phyloP scores from a whole-genome alignment of 1,284 basidiomycete species.

The Apiotrichum gracile region DNA sequence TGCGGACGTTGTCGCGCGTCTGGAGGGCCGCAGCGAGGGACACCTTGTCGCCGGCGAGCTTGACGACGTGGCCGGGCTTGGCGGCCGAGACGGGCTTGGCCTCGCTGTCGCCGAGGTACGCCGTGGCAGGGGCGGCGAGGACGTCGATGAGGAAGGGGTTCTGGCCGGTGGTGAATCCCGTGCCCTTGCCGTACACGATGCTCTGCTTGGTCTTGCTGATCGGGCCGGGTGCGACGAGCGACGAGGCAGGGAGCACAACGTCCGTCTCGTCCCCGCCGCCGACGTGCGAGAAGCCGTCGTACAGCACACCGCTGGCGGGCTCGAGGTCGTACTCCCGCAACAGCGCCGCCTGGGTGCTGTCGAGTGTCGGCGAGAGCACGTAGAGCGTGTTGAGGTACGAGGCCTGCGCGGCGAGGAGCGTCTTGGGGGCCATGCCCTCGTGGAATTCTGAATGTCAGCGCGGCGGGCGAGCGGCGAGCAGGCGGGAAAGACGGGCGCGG shows the following conservation, averaged over 20 bases:
- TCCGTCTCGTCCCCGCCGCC: slow-evolving; percentile 6
- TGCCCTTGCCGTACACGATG: slow-evolving; percentile 11
- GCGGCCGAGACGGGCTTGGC: slow-evolving; percentile 56
- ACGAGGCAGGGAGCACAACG: slow-evolving; percentile 57
- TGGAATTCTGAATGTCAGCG: slow-evolving; percentile 6
- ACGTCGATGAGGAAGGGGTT: slow-evolving; percentile 81
- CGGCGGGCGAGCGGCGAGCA: slow-evolving; percentile 50
- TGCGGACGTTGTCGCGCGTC: slow-evolving; percentile 67
- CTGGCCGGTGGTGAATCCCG: slow-evolving; percentile 55
- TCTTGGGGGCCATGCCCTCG: slow-evolving; percentile 68
- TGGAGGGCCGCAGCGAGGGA: slow-evolving; percentile 85
- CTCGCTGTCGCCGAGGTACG: slow-evolving; percentile 52
- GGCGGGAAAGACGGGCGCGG: background rate
- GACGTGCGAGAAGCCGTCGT: slow-evolving; percentile 48
- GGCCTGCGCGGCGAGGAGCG: slow-evolving; percentile 66
- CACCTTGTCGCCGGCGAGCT: slow-evolving; percentile 65
- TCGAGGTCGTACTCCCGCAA: slow-evolving; percentile 55
- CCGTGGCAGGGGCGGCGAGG: slow-evolving; percentile 60
- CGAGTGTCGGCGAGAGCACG: slow-evolving; percentile 60
- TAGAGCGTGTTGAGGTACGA: slow-evolving; percentile 75
- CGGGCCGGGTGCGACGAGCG: slow-evolving; percentile 62
- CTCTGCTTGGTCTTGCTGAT: slow-evolving; percentile 2
- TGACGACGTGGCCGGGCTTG: slow-evolving; percentile 58
- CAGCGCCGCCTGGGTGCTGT: slow-evolving; percentile 50
- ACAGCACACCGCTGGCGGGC: slow-evolving; percentile 13